Base-by-base conservation (phyloP, 139 green algal species). In the Yamagishiella unicocca region DNA sequence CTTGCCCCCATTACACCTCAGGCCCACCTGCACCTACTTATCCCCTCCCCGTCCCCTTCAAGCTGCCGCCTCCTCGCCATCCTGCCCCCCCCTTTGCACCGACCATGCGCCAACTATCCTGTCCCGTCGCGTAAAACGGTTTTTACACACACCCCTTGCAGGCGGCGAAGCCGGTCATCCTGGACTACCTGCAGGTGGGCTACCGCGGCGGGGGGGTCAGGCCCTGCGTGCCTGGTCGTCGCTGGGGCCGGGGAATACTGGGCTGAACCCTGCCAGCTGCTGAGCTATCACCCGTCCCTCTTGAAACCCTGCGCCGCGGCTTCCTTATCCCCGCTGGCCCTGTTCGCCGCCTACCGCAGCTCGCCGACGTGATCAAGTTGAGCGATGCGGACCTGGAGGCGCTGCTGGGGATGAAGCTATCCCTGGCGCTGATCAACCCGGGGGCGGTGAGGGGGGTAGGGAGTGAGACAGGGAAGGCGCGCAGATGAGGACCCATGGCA, bases 341-440 rank as follows among this genome's bases (percentile, higher is more conserved):
- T 58, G 14, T 58, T 17, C 17, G 50, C 12, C 75, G 1, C 6
- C 1, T 5, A n/a, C 31, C 38, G 0, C 54, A 83, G 71, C 22
- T 77, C 7, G 96, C 95, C 5, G 93, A 98, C 87, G 85, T 98
- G 31, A 88, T 98, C 35, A 98, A 98, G 89, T 76, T 98, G 50
- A 95, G 90, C 2, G 96, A 98, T 43, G 94, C 96, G 25, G 96
- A 98, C 70, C 91, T 95, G 70, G 94, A 97, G 89, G 97, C 94
- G 92, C 92, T 98, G 74, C 94, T 94, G 74, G 96, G 91, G 43
- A 93, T 97, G 2, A 58, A 89, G 1, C 71, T 90, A 24, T 70
- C 77, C 4, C 85, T 90, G 1, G 95, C 95, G 0, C 81, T 96
- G 17, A 70, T 90, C n/a, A 90, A 94, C 71, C 93, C 93, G 2